Percentiles rank a stretch among this genome's conserved stretches.
Evolutionary conservation across 2,329 filamentous ascomycete genomes (phyloP).

Genomic region (Fusarium sp.): DNA sequence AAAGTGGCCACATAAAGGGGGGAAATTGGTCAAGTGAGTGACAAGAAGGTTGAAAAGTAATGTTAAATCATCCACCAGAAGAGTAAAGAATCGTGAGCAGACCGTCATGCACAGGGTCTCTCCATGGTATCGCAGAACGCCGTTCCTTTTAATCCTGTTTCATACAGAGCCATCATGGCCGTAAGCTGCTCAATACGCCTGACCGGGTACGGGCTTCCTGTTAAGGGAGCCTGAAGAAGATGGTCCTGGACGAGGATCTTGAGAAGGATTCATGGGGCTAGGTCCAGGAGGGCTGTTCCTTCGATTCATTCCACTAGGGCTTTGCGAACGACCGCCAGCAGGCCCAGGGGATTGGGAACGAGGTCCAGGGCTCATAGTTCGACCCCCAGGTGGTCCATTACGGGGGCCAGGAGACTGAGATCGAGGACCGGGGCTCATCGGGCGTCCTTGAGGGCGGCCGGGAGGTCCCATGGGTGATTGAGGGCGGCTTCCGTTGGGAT

Average conservation of each 20-base stretch:
- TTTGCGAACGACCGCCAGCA: constrained; percentile 45
- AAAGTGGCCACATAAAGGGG: constrained; percentile 27
- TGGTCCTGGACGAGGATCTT: constrained; percentile 47
- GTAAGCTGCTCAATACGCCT: constrained; percentile 54
- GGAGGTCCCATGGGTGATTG: constrained; percentile 51
- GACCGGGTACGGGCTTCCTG: constrained; percentile 68
- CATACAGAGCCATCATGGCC: constrained; percentile 29
- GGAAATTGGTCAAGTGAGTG: constrained; percentile 39
- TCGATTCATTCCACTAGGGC: constrained; percentile 55
- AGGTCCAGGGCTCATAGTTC: constrained; percentile 55
- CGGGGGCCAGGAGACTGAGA: constrained; percentile 41
- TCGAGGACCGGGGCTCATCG: constrained; percentile 54
- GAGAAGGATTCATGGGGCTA: constrained; percentile 59
- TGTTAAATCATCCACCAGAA: constrained; percentile 40
- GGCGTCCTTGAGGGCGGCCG: constrained; percentile 46
- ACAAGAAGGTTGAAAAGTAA: constrained; percentile 38
- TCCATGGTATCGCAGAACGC: constrained; percentile 47
- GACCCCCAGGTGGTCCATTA: constrained; percentile 43
- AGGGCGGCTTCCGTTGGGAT: constrained; percentile 47
- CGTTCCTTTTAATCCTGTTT: constrained; percentile 42
- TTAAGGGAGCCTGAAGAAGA: constrained; percentile 57
- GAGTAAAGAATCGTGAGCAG: constrained; percentile 40
- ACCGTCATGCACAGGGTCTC: constrained; percentile 36
- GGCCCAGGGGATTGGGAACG: constrained; percentile 61
- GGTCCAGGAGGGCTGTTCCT: constrained; percentile 58